Base-by-base conservation (phyloP, 192 early-diverging fungal species). In the Coemansia sp. region DNA sequence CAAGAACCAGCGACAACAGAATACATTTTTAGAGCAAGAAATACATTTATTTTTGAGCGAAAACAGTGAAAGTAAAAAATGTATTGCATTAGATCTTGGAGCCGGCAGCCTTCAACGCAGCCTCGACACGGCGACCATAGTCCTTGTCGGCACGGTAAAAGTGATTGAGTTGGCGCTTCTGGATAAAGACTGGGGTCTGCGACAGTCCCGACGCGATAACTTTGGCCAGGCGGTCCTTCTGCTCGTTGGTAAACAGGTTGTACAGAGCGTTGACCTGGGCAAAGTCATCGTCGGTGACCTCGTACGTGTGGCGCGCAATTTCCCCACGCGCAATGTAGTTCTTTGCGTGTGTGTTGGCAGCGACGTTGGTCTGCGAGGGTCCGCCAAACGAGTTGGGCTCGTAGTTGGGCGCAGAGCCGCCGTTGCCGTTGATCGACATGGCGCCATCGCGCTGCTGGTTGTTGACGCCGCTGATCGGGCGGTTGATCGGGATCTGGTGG, bases 401-500 rank as follows among this genome's bases (percentile, higher is more conserved):
- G 64, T 89, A 91, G 79, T 92, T 90, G 62, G 85, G 87, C 19
- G 65, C 63, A 11, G 68, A 52, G 50, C 84, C 83, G 50, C 85
- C 82, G 50, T 86, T 85, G 65, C 81, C 88, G 55, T 85, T 82
- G 33, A 86, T 66, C 17, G 87, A 76, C 82, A 86, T 84, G 66
- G 62, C 50, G 33, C 92, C 92, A 67, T 89, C 92, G 63, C 92
- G 87, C 74, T 91, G 90, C 59, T 92, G 84, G 79, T 91, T 84
- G 65, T 87, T 84, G 37, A 70, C 67, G 48, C 77, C 70, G 70
- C 70, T 75, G 57, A 75, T 68, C 7, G 91, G 90, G 44, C 84
- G 81, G 79, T 94, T 94, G 83, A 92, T 92, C 20, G 92, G 92
- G 31, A 94, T 79, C 75, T 91, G 87, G 34, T 74, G 75, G 75